Base-by-base conservation (phyloP, 2,329 filamentous ascomycete species). In the Fusarium sterilihyphosum region DNA sequence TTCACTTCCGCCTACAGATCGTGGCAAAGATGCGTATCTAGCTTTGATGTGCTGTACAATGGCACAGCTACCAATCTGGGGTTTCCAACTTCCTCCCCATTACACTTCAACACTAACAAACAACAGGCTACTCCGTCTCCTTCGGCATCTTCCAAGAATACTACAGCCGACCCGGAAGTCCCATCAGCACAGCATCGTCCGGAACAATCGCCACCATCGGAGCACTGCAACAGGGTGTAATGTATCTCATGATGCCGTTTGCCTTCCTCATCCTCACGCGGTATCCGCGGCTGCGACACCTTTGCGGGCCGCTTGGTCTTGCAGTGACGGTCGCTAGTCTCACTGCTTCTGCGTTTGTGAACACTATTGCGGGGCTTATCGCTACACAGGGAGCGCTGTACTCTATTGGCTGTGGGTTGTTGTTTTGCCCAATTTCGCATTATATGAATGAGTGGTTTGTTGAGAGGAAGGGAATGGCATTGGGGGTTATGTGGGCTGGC, bases 141-240 rank as follows among this genome's bases (percentile, higher is more conserved):
- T 93, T 90, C 76, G 92, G 92, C 53, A 87, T 93, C 52, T 93
- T 93, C 76, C 91, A 92, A 77, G 86, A 90, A 61, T 91, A 92
- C 80, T 93, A 93, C 80, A 87, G 84, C 24, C 85, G 84, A 1
- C 84, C 90, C 86, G 8, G 91, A 87, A 24, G 87, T 83, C 69
- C 85, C 86, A 11, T 70, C 18, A 65, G 38, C 17, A 70, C 85
- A 83, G 87, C 86, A 79, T 80, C 79, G 22, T 78, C 63, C 2
- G 74, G 69, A 11, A 73, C 71, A 20, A 73, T 77, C 14, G 71
- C 78, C 13, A 78, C 78, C 3, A 75, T 78, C 17, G 75, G 77
- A 1, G 72, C 74, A 6, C 73, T 73, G 0, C 74, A 78, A 38
- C 74, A 75, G 52, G 86, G 87, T 0, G 80, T 89, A 59, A 88